phyloP scores from a whole-genome alignment of 805 yeast genomes.

The Saturnispora ahearnii region DNA sequence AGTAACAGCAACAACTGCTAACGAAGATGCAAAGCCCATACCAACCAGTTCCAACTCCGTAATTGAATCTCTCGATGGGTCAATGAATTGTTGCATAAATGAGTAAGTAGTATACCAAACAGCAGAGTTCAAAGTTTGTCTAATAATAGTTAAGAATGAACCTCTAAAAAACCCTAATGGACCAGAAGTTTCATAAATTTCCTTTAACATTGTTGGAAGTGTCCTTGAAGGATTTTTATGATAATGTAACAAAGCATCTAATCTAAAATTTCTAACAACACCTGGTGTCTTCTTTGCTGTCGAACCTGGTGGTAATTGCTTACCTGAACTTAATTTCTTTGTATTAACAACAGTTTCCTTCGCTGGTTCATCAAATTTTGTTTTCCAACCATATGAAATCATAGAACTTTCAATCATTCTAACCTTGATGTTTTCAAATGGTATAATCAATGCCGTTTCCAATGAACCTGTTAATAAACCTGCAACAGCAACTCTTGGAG shows the following conservation, averaged over 20 bases:
- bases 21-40: constrained; percentile 55
- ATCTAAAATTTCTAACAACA: constrained; percentile 4
- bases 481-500: constrained; percentile 76
- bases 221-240: constrained; percentile 48
- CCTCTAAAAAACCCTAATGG: constrained; percentile 75
- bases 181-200: constrained; percentile 69
- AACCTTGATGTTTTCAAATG: constrained; percentile 81
- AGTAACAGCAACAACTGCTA: constrained; percentile 66
- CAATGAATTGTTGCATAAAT: constrained; percentile 59
- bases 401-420: constrained; percentile 66
- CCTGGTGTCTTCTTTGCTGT: background rate
- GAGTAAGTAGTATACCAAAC: constrained; percentile 82
- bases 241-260: constrained; percentile 26
- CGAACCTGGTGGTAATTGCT: constrained; percentile 8
- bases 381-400: constrained; percentile 22
- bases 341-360: background rate
- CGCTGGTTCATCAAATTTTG: constrained; percentile 13
- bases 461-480: constrained; percentile 75
- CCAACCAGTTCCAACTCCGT: constrained; percentile 29
- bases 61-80: constrained; percentile 42
- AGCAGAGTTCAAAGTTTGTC: constrained; percentile 73
- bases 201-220: constrained; percentile 44
- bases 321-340: constrained; percentile 5
- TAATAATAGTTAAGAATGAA: constrained; percentile 64
- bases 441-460: constrained; percentile 78